Evolutionary conservation across 305 asterid genomes (phyloP), one percentile per base, ranked within the genome.

Genomic region (Caryopteris hybrid): DNA sequence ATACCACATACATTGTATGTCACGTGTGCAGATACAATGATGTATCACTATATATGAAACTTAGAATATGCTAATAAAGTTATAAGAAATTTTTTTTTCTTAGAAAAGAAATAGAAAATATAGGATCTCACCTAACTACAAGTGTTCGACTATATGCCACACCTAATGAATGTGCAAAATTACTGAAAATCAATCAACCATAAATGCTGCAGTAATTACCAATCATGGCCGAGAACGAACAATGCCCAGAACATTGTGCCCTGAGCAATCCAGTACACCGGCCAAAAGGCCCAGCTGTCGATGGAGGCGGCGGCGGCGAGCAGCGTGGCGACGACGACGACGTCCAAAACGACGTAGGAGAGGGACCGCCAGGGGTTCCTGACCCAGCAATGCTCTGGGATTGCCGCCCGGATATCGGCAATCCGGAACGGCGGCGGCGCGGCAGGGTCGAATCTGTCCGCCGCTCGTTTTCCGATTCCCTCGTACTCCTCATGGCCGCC

Each of bases 211-310:
- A 66, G 3, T 6, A 50, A 34, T 54, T 82, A 94, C 99, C 99
- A 91, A 63, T 93, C 99, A 71, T 93, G 99, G 41, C 99, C 99
- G 14, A 93, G 96, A 54, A 94, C 99, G 76, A 94, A 94, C 20
- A 94, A 65, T 17, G 99, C 99, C 99, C 99, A 94, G 69, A 94
- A 94, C 91, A 94, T 84, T 10, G 99, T 94, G 23, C 96, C 94
- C 73, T 94, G 99, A 53, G 90, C 93, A 38, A 82, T 21, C 99
- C 98, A 94, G 61, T 91, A 94, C 5, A 85, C 56, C 61, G 99
- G 99, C 97, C 96, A 94, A 43, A 86, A 77, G 42, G 56, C 47
- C 96, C 96, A 85, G 20, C 64, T 81, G 70, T 89, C 74, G 36
- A 81, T 47, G 62, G 79, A 85, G 17, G 71, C 83, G 46, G 97